A percentile compares a stretch with the other conserved stretches of the same genome.
Conservation (phyloP, 129 eudicot species). For the Tagetes erecta region DNA sequence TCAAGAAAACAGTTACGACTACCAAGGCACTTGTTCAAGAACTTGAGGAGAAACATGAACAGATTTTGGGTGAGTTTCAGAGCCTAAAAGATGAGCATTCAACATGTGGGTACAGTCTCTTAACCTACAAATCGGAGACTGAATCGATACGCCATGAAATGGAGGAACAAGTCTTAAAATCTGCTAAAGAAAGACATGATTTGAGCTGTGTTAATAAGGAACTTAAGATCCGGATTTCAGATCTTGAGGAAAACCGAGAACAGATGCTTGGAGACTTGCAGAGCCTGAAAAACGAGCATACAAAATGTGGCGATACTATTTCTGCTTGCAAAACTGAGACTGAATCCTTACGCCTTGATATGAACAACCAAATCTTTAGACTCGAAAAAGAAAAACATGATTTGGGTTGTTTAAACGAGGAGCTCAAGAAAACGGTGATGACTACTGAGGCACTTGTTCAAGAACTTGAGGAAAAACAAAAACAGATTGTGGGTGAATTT, state of each 20-base stretch:
- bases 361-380: constrained; percentile 17
- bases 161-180: constrained; percentile 52
- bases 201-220: constrained; percentile 61
- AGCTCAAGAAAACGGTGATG: constrained; percentile 62
- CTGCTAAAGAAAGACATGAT: constrained; percentile 57
- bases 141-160: constrained; percentile 58
- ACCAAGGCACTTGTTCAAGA: constrained; percentile 61
- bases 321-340: constrained; percentile 25
- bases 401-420: constrained; percentile 54
- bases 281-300: constrained; percentile 28
- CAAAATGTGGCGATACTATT: constrained; percentile 21
- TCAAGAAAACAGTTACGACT: constrained; percentile 54
- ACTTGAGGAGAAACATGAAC: constrained; percentile 92
- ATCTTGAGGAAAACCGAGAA: constrained; percentile 23
- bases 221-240: constrained; percentile 60
- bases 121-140: constrained; percentile 53
- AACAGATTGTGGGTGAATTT: constrained; percentile 72
- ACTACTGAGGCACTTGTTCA: not conserved
- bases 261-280: constrained; percentile 16
- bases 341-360: constrained; percentile 16
- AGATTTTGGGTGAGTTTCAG: constrained; percentile 73
- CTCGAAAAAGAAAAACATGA: constrained; percentile 21
- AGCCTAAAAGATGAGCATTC: constrained; percentile 72
- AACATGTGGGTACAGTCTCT: constrained; percentile 59
- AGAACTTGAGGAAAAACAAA: constrained; percentile 58